A percentile compares a stretch with the other conserved stretches of the same genome.
These are phyloP conservation scores for Kwoniella dejecticola DNA, from an alignment of 768 basidiomycete species.

Conservation along the genomic window DNA sequence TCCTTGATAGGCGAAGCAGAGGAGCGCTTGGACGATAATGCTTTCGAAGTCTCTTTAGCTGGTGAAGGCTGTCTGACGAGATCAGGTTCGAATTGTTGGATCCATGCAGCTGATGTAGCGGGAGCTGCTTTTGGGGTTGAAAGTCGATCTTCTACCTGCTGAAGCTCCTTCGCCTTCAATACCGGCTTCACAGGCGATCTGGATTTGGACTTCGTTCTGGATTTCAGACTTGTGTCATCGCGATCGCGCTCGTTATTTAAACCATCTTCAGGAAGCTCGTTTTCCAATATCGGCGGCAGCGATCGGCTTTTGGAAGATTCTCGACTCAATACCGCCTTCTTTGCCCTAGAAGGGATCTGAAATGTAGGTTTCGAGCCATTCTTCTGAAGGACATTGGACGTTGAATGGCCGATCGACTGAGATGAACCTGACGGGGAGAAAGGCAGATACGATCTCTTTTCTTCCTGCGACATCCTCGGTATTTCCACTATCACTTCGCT, in stretches of 20 bases:
- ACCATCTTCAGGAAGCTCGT: slow-evolving; percentile 7
- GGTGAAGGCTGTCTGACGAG: not conserved
- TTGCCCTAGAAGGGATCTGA: not conserved
- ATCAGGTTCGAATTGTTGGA: not conserved
- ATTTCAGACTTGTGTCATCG: not conserved
- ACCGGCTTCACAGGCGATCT: not conserved
- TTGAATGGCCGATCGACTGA: not conserved
- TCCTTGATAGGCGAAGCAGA: too few relatives aligned
- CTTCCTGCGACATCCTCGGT: slow-evolving; percentile 15
- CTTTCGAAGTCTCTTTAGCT: not conserved
- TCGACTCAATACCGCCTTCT: not conserved
- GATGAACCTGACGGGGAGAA: not conserved
- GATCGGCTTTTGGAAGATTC: not conserved
- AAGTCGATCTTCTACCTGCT: not conserved
- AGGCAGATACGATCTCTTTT: not conserved
- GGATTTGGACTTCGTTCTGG: not conserved
- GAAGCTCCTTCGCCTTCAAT: not conserved
- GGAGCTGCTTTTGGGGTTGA: not conserved
- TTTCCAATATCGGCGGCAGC: not conserved
- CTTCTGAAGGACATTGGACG: not conserved
- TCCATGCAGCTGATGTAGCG: too few relatives aligned
- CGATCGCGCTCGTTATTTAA: not conserved
- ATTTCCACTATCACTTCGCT: slow-evolving; percentile 16
- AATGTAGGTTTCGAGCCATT: not conserved
- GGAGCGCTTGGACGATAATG: too few relatives aligned